phyloP scores from a whole-genome alignment of 768 basidiomycete species.

The Hortiboletus campestris region DNA sequence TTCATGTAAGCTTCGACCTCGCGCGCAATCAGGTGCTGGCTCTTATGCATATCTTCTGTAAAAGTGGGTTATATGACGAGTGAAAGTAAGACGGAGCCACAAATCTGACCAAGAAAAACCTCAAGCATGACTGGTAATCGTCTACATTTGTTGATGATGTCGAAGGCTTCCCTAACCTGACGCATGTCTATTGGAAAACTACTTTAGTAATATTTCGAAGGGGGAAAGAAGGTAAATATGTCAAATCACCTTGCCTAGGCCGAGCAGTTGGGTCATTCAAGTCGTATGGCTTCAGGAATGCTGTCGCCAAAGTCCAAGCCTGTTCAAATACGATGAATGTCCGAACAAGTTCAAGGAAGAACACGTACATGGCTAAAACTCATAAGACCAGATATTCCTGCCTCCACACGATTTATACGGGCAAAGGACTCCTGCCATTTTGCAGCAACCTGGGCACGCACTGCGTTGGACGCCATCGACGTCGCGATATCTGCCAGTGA shows the following conservation, averaged over 20 bases:
- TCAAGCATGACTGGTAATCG: constrained; percentile 66
- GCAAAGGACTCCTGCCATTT: constrained; percentile 73
- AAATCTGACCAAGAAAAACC: constrained; percentile 61
- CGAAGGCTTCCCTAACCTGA: constrained; percentile 54
- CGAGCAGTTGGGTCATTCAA: constrained; percentile 39
- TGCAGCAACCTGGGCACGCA: constrained; percentile 61
- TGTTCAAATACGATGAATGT: constrained; percentile 25
- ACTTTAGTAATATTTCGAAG: neutral
- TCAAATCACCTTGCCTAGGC: constrained; percentile 28
- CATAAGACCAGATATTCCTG: constrained; percentile 64
- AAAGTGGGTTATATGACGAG: neutral
- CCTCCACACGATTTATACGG: constrained; percentile 56
- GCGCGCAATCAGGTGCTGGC: constrained; percentile 54
- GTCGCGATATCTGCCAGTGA: neutral
- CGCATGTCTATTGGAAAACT: constrained; percentile 43
- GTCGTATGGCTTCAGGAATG: constrained; percentile 55
- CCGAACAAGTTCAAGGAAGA: neutral
- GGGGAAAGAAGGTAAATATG: neutral
- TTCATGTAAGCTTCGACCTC: constrained; percentile 60
- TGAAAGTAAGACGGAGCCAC: neutral
- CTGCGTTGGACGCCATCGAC: constrained; percentile 56
- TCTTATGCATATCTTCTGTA: constrained; percentile 61
- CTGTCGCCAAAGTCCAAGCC: constrained; percentile 60
- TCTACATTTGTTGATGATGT: constrained; percentile 53
- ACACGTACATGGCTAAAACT: constrained; percentile 55